Evolutionary conservation across 2,329 filamentous ascomycete species (phyloP), one percentile per base, ranked within the genome.

Genomic region (Pyrenochaeta sp.): DNA sequence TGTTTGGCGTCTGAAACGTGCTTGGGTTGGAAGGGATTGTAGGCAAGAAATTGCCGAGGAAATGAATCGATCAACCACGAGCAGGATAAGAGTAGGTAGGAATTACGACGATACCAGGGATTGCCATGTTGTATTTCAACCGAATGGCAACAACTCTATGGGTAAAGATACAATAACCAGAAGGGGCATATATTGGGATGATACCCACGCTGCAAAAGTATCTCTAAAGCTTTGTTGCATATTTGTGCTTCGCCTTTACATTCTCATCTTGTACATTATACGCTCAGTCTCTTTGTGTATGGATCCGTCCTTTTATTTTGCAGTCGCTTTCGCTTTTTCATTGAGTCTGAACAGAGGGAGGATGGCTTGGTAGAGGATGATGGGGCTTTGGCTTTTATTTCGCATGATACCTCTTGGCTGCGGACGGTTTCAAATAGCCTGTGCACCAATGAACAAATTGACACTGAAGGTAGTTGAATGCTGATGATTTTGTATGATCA

Each of bases 331-430:
- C 15, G 14, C 14, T 28, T 35, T 42, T 19, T 9, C 28, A 3
- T 28, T 8, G 3, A 10, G 14, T 11, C 10, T 8, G 7, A 17
- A 28, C 15, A 13, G 20, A 28, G 22, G 17, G 19, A 19, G 21
- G 22, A 23, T 45, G 38, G 30, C 13, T n/a, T n/a, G 38, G 26
- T 15, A 35, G 35, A 42, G 38, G 39, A 34, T 53, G 48, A 29
- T 34, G 35, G 14, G 41, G 46, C 48, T 41, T 48, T 27, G 35
- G 41, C 42, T 43, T 26, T 44, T 20, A 30, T 44, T 43, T 37
- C 28, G 45, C 43, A 46, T 50, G 52, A 52, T 52, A 50, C 45
- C 45, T 50, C 27, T 45, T 48, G 15, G 31, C 14, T 35, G 20
- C 26, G 31, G 42, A 27, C 19, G 19, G 36, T 20, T 13, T 17